A percentile compares a stretch with the other conserved stretches of the same genome.
Evolutionary conservation across 331 rosid species (phyloP).

Genomic region (Pyrus hybrid): DNA sequence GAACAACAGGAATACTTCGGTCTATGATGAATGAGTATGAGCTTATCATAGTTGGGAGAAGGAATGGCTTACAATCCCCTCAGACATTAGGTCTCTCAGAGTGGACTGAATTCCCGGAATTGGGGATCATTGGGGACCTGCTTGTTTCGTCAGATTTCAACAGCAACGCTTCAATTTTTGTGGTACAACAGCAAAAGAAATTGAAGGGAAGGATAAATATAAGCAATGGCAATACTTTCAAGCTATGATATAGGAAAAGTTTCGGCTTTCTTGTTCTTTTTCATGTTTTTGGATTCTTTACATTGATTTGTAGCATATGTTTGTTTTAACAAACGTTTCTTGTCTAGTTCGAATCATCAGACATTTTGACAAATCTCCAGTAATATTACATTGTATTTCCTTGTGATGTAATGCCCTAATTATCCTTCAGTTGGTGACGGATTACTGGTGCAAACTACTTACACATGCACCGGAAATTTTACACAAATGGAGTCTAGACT

Average conservation of each 20-base stretch:
- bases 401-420: too few relatives aligned
- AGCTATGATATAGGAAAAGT: not conserved
- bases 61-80: slow-evolving; percentile 14
- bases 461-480: too few relatives aligned
- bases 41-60: slow-evolving; percentile 43
- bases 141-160: slow-evolving; percentile 41
- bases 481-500: too few relatives aligned
- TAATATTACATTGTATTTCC: too few relatives aligned
- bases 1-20: not conserved
- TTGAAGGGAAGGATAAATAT: not conserved
- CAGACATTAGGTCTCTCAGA: slow-evolving; percentile 33
- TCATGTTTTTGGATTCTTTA: not conserved
- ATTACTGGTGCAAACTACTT: too few relatives aligned
- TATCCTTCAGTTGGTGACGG: too few relatives aligned
- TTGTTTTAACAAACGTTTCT: too few relatives aligned
- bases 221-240: not conserved
- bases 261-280: not conserved
- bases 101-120: slow-evolving; percentile 48
- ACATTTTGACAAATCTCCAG: too few relatives aligned
- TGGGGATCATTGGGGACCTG: slow-evolving; percentile 49
- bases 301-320: not conserved
- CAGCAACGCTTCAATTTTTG: slow-evolving; percentile 34
- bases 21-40: slow-evolving; percentile 16
- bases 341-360: not conserved
- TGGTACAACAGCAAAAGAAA: slow-evolving; percentile 41